phyloP scores from a whole-genome alignment of 345 rosid species.

The Xanthoceras sorbifolium region DNA sequence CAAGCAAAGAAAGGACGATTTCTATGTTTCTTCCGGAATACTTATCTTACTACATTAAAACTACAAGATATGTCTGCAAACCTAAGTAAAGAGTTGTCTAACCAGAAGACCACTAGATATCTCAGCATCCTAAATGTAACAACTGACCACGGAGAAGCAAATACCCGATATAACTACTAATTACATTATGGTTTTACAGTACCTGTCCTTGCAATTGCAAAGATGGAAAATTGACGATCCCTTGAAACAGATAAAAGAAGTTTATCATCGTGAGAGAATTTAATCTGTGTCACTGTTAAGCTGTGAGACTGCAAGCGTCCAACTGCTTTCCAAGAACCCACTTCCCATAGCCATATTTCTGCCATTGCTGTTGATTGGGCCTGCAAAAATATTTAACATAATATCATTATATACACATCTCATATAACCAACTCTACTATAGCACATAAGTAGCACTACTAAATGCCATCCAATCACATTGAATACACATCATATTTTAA shows the following conservation, averaged over 20 bases:
- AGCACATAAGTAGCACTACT: constrained; percentile 1
- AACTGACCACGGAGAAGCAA: not conserved
- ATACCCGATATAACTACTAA: not conserved
- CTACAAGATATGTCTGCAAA: not conserved
- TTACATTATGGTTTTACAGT: not conserved
- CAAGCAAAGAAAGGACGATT: not conserved
- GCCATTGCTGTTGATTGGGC: constrained; percentile 83
- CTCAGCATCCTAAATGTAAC: not conserved
- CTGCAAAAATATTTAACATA: constrained; percentile 41
- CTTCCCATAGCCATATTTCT: constrained; percentile 94
- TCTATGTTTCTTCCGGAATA: not conserved
- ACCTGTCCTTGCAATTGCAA: constrained; percentile 71
- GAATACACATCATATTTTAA: not conserved
- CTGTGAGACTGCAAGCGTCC: constrained; percentile 87
- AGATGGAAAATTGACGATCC: constrained; percentile 89
- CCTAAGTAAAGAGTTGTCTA: not conserved
- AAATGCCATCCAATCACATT: not conserved
- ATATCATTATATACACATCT: not conserved
- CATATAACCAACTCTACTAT: not conserved
- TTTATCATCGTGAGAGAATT: constrained; percentile 74
- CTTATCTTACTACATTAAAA: not conserved
- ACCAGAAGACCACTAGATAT: not conserved
- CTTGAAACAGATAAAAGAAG: constrained; percentile 88
- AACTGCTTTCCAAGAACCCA: constrained; percentile 91
- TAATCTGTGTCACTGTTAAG: constrained; percentile 91